phyloP scores from a whole-genome alignment of 179 eudicot species.

The Gypsophila paniculata region DNA sequence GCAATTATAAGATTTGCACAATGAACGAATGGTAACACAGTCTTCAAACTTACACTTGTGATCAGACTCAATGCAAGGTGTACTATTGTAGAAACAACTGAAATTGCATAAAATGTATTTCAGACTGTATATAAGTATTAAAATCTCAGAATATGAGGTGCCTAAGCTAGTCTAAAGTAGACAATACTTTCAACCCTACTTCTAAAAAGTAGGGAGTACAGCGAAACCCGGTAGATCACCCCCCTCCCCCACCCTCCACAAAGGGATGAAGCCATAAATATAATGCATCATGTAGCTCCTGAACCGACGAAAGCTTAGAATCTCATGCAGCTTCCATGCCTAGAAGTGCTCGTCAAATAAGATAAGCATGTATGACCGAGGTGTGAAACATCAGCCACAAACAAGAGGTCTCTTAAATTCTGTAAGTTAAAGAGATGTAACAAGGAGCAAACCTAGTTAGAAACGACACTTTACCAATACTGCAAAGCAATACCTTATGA shows the following conservation, averaged over 20 bases:
- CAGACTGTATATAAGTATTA: not conserved
- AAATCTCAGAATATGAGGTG: not conserved
- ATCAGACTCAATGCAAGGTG: not conserved
- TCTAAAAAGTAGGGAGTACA: not conserved
- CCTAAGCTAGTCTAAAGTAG: not conserved
- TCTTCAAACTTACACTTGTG: not conserved
- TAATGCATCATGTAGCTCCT: not conserved
- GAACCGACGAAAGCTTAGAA: not conserved
- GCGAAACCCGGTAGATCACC: not conserved
- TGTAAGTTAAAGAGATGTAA: slow-evolving; percentile 1
- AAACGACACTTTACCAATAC: not conserved
- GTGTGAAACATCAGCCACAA: slow-evolving; percentile 15
- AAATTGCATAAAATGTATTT: not conserved
- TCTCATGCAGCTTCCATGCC: slow-evolving; percentile 2
- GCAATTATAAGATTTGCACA: not conserved
- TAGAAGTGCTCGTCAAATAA: not conserved
- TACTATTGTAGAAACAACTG: not conserved
- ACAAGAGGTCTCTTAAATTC: not conserved
- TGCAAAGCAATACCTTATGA: not conserved
- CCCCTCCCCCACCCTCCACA: not conserved
- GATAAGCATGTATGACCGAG: not conserved
- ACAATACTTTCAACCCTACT: not conserved
- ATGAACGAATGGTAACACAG: not conserved
- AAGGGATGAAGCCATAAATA: not conserved
- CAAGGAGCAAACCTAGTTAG: not conserved